A percentile compares a stretch with the other conserved stretches of the same genome.
These are phyloP conservation scores for Anastatica hierochuntica DNA, from an alignment of 345 rosid species.

Conservation along the genomic window DNA sequence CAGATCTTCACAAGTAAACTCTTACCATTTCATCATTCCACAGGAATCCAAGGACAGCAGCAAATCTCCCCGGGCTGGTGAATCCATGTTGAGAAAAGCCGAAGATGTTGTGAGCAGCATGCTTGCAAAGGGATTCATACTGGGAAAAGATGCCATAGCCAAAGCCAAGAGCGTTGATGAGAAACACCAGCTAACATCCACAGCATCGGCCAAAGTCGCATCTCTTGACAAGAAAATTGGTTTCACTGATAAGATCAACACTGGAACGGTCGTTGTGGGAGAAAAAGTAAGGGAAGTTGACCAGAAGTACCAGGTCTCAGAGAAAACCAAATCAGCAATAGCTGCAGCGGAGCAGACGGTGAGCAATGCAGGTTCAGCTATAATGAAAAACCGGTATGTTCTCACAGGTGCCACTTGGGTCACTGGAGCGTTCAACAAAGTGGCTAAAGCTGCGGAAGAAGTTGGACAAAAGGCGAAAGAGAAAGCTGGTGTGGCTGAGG, in stretches of 20 bases:
- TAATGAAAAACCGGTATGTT: slow-evolving; percentile 86
- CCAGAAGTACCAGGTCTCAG: slow-evolving; percentile 87
- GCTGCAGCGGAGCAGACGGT: slow-evolving; percentile 83
- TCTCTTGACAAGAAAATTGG: slow-evolving; percentile 83
- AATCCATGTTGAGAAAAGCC: slow-evolving; percentile 64
- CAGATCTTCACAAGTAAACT: background rate
- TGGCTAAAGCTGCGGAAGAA: slow-evolving; percentile 87
- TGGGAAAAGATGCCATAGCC: slow-evolving; percentile 84
- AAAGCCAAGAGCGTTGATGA: slow-evolving; percentile 84
- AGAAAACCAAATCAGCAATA: slow-evolving; percentile 84
- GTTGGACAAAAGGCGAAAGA: slow-evolving; percentile 94
- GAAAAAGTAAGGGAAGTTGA: slow-evolving; percentile 91
- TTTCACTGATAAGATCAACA: slow-evolving; percentile 68
- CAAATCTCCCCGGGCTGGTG: slow-evolving; percentile 43
- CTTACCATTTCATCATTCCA: slow-evolving; percentile 2
- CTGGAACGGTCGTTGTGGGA: slow-evolving; percentile 60
- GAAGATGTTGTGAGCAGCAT: slow-evolving; percentile 86
- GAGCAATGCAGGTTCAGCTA: slow-evolving; percentile 76
- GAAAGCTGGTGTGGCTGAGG: slow-evolving; percentile 66
- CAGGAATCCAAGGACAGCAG: slow-evolving; percentile 38
- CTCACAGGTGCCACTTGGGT: slow-evolving; percentile 79
- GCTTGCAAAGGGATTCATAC: slow-evolving; percentile 86
- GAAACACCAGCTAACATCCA: slow-evolving; percentile 79
- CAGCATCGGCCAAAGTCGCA: slow-evolving; percentile 80
- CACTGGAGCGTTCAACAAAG: slow-evolving; percentile 71